Conservation (phyloP, 73 alveolate genomes). For the Stentor roeselii region DNA sequence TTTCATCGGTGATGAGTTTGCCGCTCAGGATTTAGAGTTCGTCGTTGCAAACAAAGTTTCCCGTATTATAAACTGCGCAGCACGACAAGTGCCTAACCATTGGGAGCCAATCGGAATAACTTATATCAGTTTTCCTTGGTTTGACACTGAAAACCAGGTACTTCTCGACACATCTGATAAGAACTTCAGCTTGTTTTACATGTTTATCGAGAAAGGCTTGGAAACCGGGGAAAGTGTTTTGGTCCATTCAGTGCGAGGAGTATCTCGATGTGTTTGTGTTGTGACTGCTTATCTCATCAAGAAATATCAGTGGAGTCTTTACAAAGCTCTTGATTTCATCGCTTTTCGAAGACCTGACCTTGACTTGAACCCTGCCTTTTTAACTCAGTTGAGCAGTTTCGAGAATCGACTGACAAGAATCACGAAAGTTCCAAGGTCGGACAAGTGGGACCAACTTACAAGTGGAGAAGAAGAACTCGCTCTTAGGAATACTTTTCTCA, state of each 20-base stretch:
- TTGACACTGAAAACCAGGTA: conserved; percentile 83
- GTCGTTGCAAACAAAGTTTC: conserved; percentile 93
- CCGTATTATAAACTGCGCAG: conserved; percentile 93
- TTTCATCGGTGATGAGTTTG: conserved; percentile 86
- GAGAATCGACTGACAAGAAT: conserved; percentile 54
- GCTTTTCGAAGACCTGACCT: conserved; percentile 83
- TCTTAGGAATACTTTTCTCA: conserved; percentile 80
- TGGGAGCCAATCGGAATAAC: conserved; percentile 92
- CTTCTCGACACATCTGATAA: conserved; percentile 89
- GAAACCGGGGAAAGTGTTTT: conserved; percentile 92
- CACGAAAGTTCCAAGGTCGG: conserved; percentile 67
- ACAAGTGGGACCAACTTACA: conserved; percentile 70
- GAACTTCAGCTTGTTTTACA: conserved; percentile 80
- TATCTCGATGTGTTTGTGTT: conserved; percentile 88
- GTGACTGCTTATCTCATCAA: conserved; percentile 92
- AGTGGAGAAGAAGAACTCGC: conserved; percentile 76
- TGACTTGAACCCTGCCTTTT: conserved; percentile 67
- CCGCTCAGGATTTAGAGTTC: conserved; percentile 90
- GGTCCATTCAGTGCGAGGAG: conserved; percentile 97
- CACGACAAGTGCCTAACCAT: conserved; percentile 83
- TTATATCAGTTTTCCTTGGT: conserved; percentile 90
- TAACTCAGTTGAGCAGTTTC: conserved; percentile 64
- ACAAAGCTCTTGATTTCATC: conserved; percentile 71
- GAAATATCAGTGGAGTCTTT: conserved; percentile 80
- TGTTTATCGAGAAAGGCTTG: conserved; percentile 91